Conservation (phyloP, 2,329 filamentous ascomycete species). For the Dactylellina sp. region DNA sequence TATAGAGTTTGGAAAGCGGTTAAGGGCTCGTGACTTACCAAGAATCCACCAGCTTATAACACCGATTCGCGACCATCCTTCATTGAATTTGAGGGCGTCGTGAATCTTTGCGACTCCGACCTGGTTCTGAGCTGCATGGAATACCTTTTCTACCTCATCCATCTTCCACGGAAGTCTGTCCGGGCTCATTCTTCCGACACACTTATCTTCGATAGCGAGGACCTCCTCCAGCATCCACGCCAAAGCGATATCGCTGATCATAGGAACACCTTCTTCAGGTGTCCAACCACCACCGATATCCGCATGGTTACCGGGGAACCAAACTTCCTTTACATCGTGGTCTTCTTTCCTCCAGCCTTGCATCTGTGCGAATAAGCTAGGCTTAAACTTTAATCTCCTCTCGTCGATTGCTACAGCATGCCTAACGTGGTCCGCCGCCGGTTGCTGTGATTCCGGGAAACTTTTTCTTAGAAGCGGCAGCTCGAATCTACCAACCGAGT, state of each 20-base stretch:
- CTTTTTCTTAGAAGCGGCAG: slow-evolving; percentile 66
- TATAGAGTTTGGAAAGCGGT: neutral
- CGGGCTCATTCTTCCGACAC: slow-evolving; percentile 40
- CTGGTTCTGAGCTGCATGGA: slow-evolving; percentile 43
- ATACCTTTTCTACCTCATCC: slow-evolving; percentile 57
- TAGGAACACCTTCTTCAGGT: slow-evolving; percentile 50
- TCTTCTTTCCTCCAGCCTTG: slow-evolving; percentile 60
- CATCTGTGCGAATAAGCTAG: slow-evolving; percentile 53
- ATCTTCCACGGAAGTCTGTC: slow-evolving; percentile 54
- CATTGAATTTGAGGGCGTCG: slow-evolving; percentile 62
- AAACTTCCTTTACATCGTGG: slow-evolving; percentile 83
- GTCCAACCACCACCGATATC: slow-evolving; percentile 82
- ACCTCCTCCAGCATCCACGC: slow-evolving; percentile 70
- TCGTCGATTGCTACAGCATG: slow-evolving; percentile 79
- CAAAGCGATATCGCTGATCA: slow-evolving; percentile 67
- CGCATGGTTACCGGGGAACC: slow-evolving; percentile 82
- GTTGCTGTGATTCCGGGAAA: slow-evolving; percentile 76
- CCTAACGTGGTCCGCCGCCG: slow-evolving; percentile 66
- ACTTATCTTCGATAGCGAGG: slow-evolving; percentile 57
- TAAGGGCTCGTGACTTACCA: slow-evolving; percentile 56
- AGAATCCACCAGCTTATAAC: slow-evolving; percentile 63
- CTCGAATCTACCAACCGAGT: slow-evolving; percentile 82
- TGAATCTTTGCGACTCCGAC: slow-evolving; percentile 60
- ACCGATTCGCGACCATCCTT: slow-evolving; percentile 60
- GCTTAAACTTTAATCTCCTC: slow-evolving; percentile 74